Conservation (phyloP, 352 stramenopile species). For the Phytopythium boreale region DNA sequence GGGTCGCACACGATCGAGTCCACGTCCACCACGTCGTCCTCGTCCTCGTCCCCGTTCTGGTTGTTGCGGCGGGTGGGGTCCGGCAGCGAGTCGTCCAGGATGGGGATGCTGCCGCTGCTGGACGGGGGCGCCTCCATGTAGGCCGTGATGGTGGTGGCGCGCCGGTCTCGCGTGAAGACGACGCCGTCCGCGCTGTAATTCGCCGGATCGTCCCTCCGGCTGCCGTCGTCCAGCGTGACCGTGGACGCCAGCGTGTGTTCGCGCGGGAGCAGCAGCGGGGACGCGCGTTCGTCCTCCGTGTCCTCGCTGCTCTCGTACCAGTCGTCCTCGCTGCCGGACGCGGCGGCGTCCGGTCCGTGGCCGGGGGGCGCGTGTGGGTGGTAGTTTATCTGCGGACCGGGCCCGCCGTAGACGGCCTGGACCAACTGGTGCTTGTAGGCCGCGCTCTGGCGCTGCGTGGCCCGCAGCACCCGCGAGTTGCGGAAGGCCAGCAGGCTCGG, state of each 20-base stretch:
- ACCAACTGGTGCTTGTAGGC: slow-evolving; percentile 39
- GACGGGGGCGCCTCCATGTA: slow-evolving; percentile 41
- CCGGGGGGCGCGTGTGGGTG: too few relatives aligned
- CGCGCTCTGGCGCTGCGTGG: slow-evolving; percentile 41
- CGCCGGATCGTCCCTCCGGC: neutral
- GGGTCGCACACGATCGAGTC: slow-evolving; percentile 63
- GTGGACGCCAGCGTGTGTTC: neutral
- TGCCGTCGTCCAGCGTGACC: neutral
- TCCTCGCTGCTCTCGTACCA: slow-evolving; percentile 31
- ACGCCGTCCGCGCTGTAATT: neutral
- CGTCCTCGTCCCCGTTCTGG: slow-evolving; percentile 28
- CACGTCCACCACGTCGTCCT: slow-evolving; percentile 22
- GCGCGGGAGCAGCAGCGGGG: neutral
- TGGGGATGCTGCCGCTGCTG: slow-evolving; percentile 29
- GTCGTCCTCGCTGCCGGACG: slow-evolving; percentile 18
- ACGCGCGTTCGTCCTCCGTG: slow-evolving; percentile 18
- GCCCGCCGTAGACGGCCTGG: slow-evolving; percentile 19
- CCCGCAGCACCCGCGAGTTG: slow-evolving; percentile 39
- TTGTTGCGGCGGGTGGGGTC: neutral
- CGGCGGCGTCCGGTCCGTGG: too few relatives aligned
- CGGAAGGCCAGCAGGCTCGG: slow-evolving; percentile 51
- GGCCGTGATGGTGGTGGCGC: slow-evolving; percentile 18
- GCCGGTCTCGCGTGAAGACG: slow-evolving; percentile 17
- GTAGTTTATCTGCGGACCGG: neutral
- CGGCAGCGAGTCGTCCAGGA: slow-evolving; percentile 26